These are phyloP conservation scores for Elsinoe perseae DNA, from an alignment of 2,329 filamentous ascomycete genomes.

Conservation along the genomic window DNA sequence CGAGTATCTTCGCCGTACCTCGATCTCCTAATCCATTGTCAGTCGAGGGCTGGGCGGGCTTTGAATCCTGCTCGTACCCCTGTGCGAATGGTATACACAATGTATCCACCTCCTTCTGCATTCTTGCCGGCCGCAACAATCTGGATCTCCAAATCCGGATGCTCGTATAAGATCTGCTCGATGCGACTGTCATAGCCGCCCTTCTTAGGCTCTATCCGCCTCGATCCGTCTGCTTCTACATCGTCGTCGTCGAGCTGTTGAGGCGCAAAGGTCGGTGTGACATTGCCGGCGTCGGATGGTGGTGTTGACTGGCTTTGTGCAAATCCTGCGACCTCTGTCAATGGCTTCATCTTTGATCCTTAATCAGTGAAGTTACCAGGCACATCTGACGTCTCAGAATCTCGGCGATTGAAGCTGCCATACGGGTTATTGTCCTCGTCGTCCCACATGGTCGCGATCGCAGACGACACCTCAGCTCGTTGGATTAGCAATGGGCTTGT, in stretches of 20 bases:
- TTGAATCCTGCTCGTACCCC: constrained; percentile 53
- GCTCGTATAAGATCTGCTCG: constrained; percentile 95
- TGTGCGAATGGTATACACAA: constrained; percentile 94
- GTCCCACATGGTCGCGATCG: constrained; percentile 72
- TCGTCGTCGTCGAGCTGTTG: constrained; percentile 50
- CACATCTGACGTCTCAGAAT: constrained; percentile 64
- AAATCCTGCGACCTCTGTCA: neutral
- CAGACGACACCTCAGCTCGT: neutral
- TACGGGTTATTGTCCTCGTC: constrained; percentile 99
- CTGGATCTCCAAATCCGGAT: constrained; percentile 78
- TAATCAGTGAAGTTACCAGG: constrained; percentile 38
- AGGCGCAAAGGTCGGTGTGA: constrained; percentile 49
- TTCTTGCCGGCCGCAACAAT: constrained; percentile 97
- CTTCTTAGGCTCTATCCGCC: constrained; percentile 54
- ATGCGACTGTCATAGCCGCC: constrained; percentile 91
- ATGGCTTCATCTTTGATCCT: constrained; percentile 36
- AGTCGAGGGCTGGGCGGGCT: neutral
- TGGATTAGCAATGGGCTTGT: neutral
- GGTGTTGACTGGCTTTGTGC: constrained; percentile 20
- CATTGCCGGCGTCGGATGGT: constrained; percentile 37
- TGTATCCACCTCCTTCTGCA: constrained; percentile 81
- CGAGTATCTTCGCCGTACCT: constrained; percentile 90
- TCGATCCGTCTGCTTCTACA: constrained; percentile 40
- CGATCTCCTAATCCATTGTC: constrained; percentile 62
- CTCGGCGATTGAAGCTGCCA: constrained; percentile 82